Evolutionary conservation across 306 rosid species (phyloP).

Genomic region (Quercus parvula): DNA sequence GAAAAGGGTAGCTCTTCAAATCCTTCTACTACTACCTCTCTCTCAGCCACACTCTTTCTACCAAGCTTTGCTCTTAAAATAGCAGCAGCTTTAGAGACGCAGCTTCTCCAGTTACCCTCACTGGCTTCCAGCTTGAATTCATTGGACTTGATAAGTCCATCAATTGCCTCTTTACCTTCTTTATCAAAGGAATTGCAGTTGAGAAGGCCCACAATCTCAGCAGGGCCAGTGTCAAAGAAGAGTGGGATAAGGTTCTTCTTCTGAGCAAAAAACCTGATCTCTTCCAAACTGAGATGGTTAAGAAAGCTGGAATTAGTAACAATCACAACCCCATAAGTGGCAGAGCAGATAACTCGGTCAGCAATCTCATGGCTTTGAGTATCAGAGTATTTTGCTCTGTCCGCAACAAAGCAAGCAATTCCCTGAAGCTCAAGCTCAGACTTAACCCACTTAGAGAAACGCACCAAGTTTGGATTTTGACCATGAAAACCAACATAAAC

Average conservation of each 20-base stretch:
- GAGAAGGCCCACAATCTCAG: conserved; percentile 51
- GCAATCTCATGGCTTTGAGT: conserved; percentile 80
- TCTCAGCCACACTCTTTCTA: conserved; percentile 46
- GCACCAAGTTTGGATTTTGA: conserved; percentile 51
- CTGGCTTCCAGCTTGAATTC: conserved; percentile 65
- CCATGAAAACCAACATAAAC: conserved; percentile 87
- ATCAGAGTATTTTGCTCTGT: conserved; percentile 71
- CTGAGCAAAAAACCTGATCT: conserved; percentile 79
- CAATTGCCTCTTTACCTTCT: conserved; percentile 64
- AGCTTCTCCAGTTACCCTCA: conserved; percentile 68
- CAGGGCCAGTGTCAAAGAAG: conserved; percentile 56
- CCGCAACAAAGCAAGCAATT: conserved; percentile 81
- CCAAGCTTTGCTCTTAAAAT: conserved; percentile 71
- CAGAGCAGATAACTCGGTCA: conserved; percentile 74
- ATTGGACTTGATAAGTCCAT: conserved; percentile 55
- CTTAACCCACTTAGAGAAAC: conserved; percentile 82
- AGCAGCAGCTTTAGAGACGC: conserved; percentile 49
- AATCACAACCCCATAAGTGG: conserved; percentile 67
- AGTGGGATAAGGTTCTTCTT: conserved; percentile 82
- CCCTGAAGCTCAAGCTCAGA: conserved; percentile 92
- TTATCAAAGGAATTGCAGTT: conserved; percentile 50
- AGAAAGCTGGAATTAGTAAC: conserved; percentile 57
- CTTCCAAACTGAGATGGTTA: conserved; percentile 64
- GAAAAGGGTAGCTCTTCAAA: conserved; percentile 59
- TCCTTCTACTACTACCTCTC: conserved; percentile 24